These are phyloP conservation scores for Pythium periplocum DNA, from an alignment of 352 stramenopile genomes.

Conservation along the genomic window DNA sequence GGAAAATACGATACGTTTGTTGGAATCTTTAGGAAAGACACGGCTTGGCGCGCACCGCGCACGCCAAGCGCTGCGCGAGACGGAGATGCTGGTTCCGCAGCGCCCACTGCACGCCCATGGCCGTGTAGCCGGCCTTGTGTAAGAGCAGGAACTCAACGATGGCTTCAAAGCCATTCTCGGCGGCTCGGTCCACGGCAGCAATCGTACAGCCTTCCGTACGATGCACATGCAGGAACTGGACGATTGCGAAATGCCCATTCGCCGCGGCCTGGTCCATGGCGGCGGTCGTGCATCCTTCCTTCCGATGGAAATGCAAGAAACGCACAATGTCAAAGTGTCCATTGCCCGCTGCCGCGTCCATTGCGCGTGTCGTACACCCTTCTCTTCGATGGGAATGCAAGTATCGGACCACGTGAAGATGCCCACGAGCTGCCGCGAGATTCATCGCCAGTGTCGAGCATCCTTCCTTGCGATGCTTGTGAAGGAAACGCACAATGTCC, in stretches of 20 bases:
- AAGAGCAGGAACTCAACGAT: slow-evolving; percentile 29
- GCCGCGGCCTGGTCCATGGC: slow-evolving; percentile 15
- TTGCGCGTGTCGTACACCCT: slow-evolving; percentile 23
- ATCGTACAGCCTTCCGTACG: slow-evolving; percentile 27
- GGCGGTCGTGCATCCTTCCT: slow-evolving; percentile 4
- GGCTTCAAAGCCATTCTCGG: slow-evolving; percentile 26
- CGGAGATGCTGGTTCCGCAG: background rate
- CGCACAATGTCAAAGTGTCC: slow-evolving; percentile 19
- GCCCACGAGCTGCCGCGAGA: slow-evolving; percentile 26
- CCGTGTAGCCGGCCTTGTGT: slow-evolving; percentile 20
- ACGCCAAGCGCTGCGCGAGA: too few species aligned
- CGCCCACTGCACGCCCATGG: background rate
- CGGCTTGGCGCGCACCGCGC: too few species aligned
- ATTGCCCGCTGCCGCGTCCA: slow-evolving; percentile 25
- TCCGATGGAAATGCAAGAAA: slow-evolving; percentile 7
- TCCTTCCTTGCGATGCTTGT: slow-evolving; percentile 25
- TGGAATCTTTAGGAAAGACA: too few species aligned
- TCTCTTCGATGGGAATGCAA: slow-evolving; percentile 25
- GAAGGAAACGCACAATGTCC: slow-evolving; percentile 28
- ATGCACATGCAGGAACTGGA: slow-evolving; percentile 31
- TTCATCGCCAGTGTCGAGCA: slow-evolving; percentile 38
- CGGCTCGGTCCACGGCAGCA: slow-evolving; percentile 32
- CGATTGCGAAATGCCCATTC: slow-evolving; percentile 13
- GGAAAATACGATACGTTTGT: too few species aligned
- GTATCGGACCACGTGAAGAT: slow-evolving; percentile 30